A percentile compares a stretch with the other conserved stretches of the same genome.
Conservation (phyloP, 2,329 filamentous ascomycete species). For the Coleophoma eucalyptorum region DNA sequence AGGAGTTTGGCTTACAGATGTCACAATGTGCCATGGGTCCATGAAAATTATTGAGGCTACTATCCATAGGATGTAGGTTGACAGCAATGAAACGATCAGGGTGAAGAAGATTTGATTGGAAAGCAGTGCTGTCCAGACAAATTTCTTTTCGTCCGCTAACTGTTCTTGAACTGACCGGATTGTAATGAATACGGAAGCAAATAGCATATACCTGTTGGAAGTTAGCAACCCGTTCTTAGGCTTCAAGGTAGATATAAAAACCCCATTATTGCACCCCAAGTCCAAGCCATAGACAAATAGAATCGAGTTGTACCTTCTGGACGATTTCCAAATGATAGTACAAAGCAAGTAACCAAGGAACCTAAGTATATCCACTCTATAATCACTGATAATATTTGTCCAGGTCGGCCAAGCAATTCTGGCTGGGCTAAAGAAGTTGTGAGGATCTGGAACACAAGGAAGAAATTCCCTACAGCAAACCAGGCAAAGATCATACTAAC, state of each 20-base stretch:
- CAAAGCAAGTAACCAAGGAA: conserved; percentile 87
- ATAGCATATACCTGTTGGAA: conserved; percentile 69
- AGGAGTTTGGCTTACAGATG: conserved; percentile 39
- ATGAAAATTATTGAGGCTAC: conserved; percentile 88
- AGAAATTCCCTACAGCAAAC: conserved; percentile 51
- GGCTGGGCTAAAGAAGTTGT: conserved; percentile 74
- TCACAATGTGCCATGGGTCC: conserved; percentile 98
- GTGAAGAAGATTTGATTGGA: conserved; percentile 86
- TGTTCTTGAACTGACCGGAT: conserved; percentile 77
- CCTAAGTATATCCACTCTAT: conserved; percentile 94
- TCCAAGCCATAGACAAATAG: conserved; percentile 92
- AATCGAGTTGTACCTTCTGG: conserved; percentile 87
- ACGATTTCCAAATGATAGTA: conserved; percentile 86
- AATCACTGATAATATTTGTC: conserved; percentile 77
- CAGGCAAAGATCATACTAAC: conserved; percentile 66
- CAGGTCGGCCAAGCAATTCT: conserved; percentile 68
- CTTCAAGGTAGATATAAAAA: conserved; percentile 36
- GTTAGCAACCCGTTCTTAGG: background rate
- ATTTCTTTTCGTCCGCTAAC: conserved; percentile 53
- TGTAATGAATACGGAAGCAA: conserved; percentile 89
- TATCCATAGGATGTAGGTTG: conserved; percentile 90
- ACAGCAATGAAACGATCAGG: conserved; percentile 83
- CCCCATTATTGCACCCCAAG: conserved; percentile 93
- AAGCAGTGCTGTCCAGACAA: conserved; percentile 71
- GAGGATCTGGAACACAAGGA: conserved; percentile 52